Evolutionary conservation across 2,329 filamentous ascomycete species (phyloP).

Genomic region (Ascochyta lentis): DNA sequence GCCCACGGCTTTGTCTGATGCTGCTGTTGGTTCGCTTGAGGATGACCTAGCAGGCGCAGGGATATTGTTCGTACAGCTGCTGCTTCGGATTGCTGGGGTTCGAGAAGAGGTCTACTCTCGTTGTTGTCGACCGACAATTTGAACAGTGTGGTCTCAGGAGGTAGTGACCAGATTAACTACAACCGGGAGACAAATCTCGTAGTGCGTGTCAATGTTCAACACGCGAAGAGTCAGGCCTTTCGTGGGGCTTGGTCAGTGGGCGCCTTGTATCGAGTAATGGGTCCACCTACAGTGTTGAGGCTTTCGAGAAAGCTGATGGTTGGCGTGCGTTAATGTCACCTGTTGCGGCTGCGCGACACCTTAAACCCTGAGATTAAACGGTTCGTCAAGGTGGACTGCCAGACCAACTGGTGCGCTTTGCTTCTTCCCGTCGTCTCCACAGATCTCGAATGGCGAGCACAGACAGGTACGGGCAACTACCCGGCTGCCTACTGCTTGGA

Average conservation of each 20-base stretch:
- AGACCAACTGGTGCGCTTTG: constrained; percentile 43
- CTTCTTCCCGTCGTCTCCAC: constrained; percentile 48
- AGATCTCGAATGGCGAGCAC: constrained; percentile 47
- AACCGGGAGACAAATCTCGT: constrained; percentile 32
- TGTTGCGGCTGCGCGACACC: constrained; percentile 40
- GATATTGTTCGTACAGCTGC: constrained; percentile 47
- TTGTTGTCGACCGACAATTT: constrained; percentile 21
- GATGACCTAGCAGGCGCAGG: constrained; percentile 48
- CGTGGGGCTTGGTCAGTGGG: constrained; percentile 25
- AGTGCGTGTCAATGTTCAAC: constrained; percentile 24
- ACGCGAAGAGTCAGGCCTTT: constrained; percentile 24
- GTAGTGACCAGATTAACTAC: constrained; percentile 20
- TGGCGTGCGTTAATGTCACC: constrained; percentile 29
- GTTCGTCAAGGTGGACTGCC: constrained; percentile 36
- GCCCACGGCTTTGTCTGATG: constrained; percentile 31
- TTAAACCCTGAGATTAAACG: constrained; percentile 41
- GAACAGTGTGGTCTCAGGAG: not conserved
- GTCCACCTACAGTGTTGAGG: constrained; percentile 20
- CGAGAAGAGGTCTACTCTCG: constrained; percentile 17
- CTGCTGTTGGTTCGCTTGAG: constrained; percentile 49
- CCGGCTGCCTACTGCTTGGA: constrained; percentile 33
- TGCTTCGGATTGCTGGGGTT: constrained; percentile 41
- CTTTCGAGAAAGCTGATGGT: constrained; percentile 16
- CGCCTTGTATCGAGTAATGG: constrained; percentile 12
- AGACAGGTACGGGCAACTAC: constrained; percentile 38